Evolutionary conservation across 2,329 filamentous ascomycete genomes (phyloP).

Genomic region (Fusarium sp.): DNA sequence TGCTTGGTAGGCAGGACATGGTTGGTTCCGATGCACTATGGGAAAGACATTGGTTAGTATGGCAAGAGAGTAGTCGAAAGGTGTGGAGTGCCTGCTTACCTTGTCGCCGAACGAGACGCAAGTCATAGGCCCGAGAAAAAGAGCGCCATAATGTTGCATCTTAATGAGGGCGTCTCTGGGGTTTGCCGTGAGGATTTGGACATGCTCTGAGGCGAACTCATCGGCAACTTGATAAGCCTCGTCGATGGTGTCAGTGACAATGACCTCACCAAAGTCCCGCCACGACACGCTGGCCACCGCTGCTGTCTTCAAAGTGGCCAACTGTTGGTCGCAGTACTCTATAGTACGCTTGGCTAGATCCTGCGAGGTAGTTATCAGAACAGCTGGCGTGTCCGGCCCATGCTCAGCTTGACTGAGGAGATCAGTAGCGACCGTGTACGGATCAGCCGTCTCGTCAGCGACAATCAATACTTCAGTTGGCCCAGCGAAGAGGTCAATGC

Average conservation of each 20-base stretch:
- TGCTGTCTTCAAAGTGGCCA: slow-evolving; percentile 14
- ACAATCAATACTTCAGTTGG: slow-evolving; percentile 25
- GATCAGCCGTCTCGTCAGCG: slow-evolving; percentile 23
- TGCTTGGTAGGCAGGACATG: background rate
- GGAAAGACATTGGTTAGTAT: background rate
- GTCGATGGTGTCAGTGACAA: slow-evolving; percentile 10
- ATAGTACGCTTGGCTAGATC: background rate
- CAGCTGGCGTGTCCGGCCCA: background rate
- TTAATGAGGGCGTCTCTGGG: slow-evolving; percentile 18
- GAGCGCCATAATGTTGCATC: slow-evolving; percentile 27
- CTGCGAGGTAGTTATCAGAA: background rate
- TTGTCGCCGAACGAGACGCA: slow-evolving; percentile 31
- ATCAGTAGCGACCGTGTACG: background rate
- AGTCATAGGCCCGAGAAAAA: slow-evolving; percentile 21
- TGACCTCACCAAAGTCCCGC: slow-evolving; percentile 22
- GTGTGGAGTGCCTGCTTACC: background rate
- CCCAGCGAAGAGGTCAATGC: slow-evolving; percentile 23
- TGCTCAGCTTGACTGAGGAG: background rate
- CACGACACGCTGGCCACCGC: slow-evolving; percentile 18
- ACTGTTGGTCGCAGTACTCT: slow-evolving; percentile 10
- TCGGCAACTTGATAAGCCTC: slow-evolving; percentile 27
- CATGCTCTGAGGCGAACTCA: slow-evolving; percentile 21
- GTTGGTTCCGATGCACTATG: slow-evolving; percentile 27
- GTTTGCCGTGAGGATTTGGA: slow-evolving; percentile 21
- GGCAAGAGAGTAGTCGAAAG: background rate